Evolutionary conservation across 2,329 filamentous ascomycete species (phyloP).

Genomic region (Zasmidium citrigriseum): DNA sequence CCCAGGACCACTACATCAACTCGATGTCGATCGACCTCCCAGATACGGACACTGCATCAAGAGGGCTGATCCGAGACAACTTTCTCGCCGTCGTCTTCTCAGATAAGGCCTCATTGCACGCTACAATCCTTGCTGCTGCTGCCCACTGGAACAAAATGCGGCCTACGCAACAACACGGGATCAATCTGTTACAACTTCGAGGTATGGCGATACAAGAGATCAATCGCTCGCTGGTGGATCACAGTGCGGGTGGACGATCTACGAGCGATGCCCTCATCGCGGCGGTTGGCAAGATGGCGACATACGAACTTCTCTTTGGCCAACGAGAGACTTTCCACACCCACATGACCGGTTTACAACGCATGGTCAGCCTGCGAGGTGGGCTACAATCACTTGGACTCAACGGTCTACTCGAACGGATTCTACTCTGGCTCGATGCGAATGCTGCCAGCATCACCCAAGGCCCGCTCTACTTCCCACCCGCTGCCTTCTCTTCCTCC

Average conservation of each 20-base stretch:
- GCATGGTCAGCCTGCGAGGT: constrained; percentile 48
- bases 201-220: constrained; percentile 48
- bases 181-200: constrained; percentile 45
- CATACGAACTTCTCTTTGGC: constrained; percentile 55
- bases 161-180: constrained; percentile 31
- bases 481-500: constrained; percentile 20
- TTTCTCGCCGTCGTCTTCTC: constrained; percentile 47
- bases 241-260: constrained; percentile 20
- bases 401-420: constrained; percentile 48
- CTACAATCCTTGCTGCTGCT: constrained; percentile 45
- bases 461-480: constrained; percentile 31
- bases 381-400: constrained; percentile 47
- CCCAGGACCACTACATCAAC: constrained; percentile 32
- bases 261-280: constrained; percentile 48
- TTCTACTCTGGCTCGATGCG: constrained; percentile 52
- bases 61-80: constrained; percentile 38
- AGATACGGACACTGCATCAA: constrained; percentile 40
- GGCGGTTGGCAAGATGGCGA: constrained; percentile 55
- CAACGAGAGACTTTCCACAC: constrained; percentile 43
- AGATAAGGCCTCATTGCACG: constrained; percentile 42
- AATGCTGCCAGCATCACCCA: constrained; percentile 31
- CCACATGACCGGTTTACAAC: constrained; percentile 50
- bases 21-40: constrained; percentile 46
- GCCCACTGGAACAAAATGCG: constrained; percentile 42
- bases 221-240: constrained; percentile 41